A percentile compares a stretch with the other conserved stretches of the same genome.
These are phyloP conservation scores for Yamadazyma tumulicola DNA, from an alignment of 805 yeast genomes.

Conservation along the genomic window DNA sequence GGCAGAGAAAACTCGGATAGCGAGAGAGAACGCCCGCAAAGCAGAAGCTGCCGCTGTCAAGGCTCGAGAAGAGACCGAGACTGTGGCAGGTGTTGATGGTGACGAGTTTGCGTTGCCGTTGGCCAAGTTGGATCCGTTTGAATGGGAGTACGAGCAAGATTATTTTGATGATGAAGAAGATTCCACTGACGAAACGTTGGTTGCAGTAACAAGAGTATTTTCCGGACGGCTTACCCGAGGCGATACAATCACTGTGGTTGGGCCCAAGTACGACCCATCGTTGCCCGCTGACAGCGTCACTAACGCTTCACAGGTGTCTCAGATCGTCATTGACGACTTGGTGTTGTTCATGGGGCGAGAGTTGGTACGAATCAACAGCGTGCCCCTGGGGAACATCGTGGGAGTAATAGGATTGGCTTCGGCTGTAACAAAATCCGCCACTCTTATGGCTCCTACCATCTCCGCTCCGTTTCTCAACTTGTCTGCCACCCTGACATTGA, in stretches of 20 bases:
- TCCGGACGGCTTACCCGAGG: constrained; percentile 81
- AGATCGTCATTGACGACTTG: constrained; percentile 63
- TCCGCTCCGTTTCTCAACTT: constrained; percentile 61
- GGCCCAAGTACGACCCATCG: constrained; percentile 81
- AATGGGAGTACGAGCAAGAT: constrained; percentile 50
- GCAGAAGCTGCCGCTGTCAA: constrained; percentile 54
- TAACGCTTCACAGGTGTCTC: constrained; percentile 51
- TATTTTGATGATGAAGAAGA: constrained; percentile 42
- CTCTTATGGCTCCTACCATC: constrained; percentile 59
- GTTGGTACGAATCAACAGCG: constrained; percentile 66
- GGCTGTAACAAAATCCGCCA: constrained; percentile 80
- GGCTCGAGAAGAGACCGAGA: constrained; percentile 16
- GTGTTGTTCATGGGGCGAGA: constrained; percentile 92
- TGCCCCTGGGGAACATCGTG: constrained; percentile 93
- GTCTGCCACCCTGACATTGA: constrained; percentile 43
- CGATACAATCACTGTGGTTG: constrained; percentile 68
- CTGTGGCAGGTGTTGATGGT: constrained; percentile 7
- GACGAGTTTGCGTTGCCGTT: constrained; percentile 26
- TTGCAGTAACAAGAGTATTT: constrained; percentile 86
- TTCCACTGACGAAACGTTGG: constrained; percentile 59
- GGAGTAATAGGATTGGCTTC: constrained; percentile 92
- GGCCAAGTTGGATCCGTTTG: constrained; percentile 33
- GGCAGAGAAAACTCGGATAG: constrained; percentile 57
- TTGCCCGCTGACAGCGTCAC: constrained; percentile 27
- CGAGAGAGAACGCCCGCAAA: constrained; percentile 62